Percentiles rank a stretch among this genome's conserved stretches.
phyloP scores from a whole-genome alignment of 495 filamentous ascomycete species.

The Talaromyces borbonicus region DNA sequence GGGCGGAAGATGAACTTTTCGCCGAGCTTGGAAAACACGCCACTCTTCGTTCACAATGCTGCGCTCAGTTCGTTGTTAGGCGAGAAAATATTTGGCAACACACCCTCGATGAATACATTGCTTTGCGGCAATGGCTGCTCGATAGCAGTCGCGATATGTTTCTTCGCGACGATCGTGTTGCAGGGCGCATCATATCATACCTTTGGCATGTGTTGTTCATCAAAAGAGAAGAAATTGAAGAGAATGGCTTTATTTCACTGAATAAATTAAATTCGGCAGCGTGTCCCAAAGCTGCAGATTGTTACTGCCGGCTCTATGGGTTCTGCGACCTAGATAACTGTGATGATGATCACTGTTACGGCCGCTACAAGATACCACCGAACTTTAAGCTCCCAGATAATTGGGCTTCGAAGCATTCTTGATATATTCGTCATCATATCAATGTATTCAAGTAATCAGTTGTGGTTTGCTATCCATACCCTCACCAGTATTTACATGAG shows the following conservation, averaged over 20 bases:
- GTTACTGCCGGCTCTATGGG: constrained; percentile 37
- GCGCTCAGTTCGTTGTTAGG: constrained; percentile 35
- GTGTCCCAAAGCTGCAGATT: constrained; percentile 30
- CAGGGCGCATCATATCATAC: constrained; percentile 33
- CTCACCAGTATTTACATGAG: too few species aligned
- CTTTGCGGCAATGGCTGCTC: constrained; percentile 34
- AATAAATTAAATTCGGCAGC: constrained; percentile 27
- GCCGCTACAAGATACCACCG: constrained; percentile 28
- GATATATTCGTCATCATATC: neutral
- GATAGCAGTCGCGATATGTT: constrained; percentile 22
- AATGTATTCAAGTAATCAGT: neutral
- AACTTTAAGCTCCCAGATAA: constrained; percentile 28
- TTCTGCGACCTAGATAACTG: constrained; percentile 24
- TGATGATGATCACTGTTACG: constrained; percentile 20
- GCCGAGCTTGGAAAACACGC: constrained; percentile 19
- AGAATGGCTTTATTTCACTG: constrained; percentile 28
- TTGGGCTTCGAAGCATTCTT: constrained; percentile 21
- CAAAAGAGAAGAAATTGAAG: constrained; percentile 15
- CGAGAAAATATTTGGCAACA: constrained; percentile 27
- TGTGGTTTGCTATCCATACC: neutral
- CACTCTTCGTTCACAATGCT: constrained; percentile 32
- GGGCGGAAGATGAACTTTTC: constrained; percentile 5
- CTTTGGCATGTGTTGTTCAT: constrained; percentile 38
- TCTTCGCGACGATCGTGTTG: constrained; percentile 26
- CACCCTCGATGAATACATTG: constrained; percentile 28